A percentile compares a stretch with the other conserved stretches of the same genome.
Evolutionary conservation across 768 basidiomycete genomes (phyloP).

Genomic region (Gyrodon lividus): DNA sequence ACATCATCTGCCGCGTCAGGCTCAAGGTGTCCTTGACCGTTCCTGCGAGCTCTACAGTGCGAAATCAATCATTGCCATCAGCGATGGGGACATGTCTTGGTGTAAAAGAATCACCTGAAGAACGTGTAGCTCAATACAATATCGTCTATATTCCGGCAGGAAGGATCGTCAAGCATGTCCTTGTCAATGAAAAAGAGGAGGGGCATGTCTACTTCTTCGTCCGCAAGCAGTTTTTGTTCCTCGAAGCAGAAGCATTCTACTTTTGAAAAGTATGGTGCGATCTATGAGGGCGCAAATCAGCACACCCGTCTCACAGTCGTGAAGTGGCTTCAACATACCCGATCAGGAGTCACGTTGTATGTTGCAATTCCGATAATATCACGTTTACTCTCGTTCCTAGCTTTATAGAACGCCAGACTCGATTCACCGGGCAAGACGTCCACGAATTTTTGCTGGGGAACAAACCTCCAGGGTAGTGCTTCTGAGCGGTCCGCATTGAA

Average conservation of each 20-base stretch:
- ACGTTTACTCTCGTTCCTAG: constrained; percentile 77
- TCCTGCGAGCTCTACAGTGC: constrained; percentile 72
- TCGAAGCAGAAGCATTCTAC: constrained; percentile 99
- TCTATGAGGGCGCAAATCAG: constrained; percentile 41
- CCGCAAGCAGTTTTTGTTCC: constrained; percentile 91
- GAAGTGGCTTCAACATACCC: constrained; percentile 50
- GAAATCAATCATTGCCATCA: background rate
- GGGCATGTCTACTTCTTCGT: constrained; percentile 98
- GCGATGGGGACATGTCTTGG: background rate
- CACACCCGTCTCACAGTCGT: background rate
- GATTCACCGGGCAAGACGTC: constrained; percentile 94
- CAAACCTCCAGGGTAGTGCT: constrained; percentile 89
- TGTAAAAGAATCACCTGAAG: constrained; percentile 64
- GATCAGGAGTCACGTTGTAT: constrained; percentile 97
- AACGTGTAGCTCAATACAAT: constrained; percentile 96
- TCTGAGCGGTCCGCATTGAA: constrained; percentile 94
- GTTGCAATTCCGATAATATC: constrained; percentile 99
- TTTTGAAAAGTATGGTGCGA: constrained; percentile 98
- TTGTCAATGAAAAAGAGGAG: constrained; percentile 98
- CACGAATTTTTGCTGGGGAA: constrained; percentile 87
- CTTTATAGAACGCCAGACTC: constrained; percentile 93
- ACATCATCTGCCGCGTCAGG: constrained; percentile 84
- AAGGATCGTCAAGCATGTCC: constrained; percentile 91
- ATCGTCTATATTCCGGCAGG: constrained; percentile 84
- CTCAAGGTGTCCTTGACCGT: constrained; percentile 80